These are phyloP conservation scores for Bondarzewia mesenterica DNA, from an alignment of 1,284 basidiomycete genomes.

Conservation along the genomic window DNA sequence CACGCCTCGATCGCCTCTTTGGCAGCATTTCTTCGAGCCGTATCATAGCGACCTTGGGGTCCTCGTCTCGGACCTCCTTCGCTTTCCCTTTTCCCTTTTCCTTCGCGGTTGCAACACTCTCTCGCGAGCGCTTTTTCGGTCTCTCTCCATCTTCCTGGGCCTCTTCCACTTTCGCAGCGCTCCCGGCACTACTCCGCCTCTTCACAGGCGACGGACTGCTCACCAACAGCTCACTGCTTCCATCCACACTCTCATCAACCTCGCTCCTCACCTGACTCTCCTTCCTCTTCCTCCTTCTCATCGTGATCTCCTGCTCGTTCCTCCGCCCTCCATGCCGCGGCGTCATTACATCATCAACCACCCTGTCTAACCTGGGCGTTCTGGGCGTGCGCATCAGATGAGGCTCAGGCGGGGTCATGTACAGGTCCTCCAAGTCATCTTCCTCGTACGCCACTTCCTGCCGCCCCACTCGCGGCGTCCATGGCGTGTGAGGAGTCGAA, in stretches of 20 bases:
- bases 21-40: slow-evolving; percentile 18
- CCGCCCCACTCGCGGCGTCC: not conserved
- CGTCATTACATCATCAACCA: not conserved
- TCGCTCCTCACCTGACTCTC: slow-evolving; percentile 3
- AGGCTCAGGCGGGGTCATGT: slow-evolving; percentile 7
- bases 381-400: slow-evolving; percentile 5
- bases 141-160: slow-evolving; percentile 9
- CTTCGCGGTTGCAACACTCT: slow-evolving; percentile 3
- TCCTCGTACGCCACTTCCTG: slow-evolving; percentile 1
- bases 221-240: slow-evolving; percentile 3
- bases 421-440: slow-evolving; percentile 12
- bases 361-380: not conserved
- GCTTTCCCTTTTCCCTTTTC: slow-evolving; percentile 12
- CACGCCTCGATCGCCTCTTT: slow-evolving; percentile 9
- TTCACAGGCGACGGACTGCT: slow-evolving; percentile 15
- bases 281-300: slow-evolving; percentile 11
- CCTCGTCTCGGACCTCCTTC: slow-evolving; percentile 14
- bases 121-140: slow-evolving; percentile 1
- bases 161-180: slow-evolving; percentile 5
- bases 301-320: slow-evolving; percentile 9
- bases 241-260: slow-evolving; percentile 2
- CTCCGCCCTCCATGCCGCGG: not conserved
- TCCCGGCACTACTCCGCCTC: slow-evolving; percentile 1
- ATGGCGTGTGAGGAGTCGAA: not conserved
- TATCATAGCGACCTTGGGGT: slow-evolving; percentile 12